Conservation (phyloP, 2,329 filamentous ascomycete genomes). For the Keithomyces neogunnii region DNA sequence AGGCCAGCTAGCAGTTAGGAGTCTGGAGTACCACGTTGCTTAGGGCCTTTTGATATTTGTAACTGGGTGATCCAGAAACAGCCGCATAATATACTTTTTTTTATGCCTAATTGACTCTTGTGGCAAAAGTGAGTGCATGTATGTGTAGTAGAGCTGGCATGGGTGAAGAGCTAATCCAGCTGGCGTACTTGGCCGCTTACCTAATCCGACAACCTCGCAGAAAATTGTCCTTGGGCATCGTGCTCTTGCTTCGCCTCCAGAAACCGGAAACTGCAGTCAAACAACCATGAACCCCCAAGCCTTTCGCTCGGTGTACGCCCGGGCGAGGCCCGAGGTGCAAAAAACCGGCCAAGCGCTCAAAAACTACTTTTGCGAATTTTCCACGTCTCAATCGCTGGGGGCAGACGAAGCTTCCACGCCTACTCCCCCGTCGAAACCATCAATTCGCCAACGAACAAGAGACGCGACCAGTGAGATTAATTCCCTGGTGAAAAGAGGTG, state of each 20-base stretch:
- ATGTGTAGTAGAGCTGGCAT: not conserved
- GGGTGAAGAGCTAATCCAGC: too few species aligned
- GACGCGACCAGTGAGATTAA: conserved; percentile 27
- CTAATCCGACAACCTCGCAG: not conserved
- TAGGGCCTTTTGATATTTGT: not conserved
- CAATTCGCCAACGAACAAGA: conserved; percentile 21
- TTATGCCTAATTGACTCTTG: not conserved
- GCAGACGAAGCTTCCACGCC: conserved; percentile 17
- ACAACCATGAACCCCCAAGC: conserved; percentile 28
- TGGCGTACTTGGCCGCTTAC: not conserved
- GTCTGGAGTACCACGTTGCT: conserved; percentile 6
- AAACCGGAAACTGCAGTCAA: conserved; percentile 4
- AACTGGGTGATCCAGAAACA: not conserved
- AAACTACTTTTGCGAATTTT: conserved; percentile 20
- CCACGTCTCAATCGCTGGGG: conserved; percentile 26
- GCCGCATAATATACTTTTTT: not conserved
- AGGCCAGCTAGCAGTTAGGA: not conserved
- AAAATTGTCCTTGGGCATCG: conserved; percentile 9
- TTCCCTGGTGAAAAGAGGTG: conserved; percentile 15
- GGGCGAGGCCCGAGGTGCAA: conserved; percentile 25
- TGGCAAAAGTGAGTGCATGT: not conserved
- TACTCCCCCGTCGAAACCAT: conserved; percentile 13
- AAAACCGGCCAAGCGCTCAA: conserved; percentile 21
- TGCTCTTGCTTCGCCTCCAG: conserved; percentile 8
- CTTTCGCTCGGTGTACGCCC: conserved; percentile 28